Percentiles rank a stretch among this genome's conserved stretches.
Evolutionary conservation across 2,329 filamentous ascomycete species (phyloP).

Genomic region (Colletotrichum lentis): DNA sequence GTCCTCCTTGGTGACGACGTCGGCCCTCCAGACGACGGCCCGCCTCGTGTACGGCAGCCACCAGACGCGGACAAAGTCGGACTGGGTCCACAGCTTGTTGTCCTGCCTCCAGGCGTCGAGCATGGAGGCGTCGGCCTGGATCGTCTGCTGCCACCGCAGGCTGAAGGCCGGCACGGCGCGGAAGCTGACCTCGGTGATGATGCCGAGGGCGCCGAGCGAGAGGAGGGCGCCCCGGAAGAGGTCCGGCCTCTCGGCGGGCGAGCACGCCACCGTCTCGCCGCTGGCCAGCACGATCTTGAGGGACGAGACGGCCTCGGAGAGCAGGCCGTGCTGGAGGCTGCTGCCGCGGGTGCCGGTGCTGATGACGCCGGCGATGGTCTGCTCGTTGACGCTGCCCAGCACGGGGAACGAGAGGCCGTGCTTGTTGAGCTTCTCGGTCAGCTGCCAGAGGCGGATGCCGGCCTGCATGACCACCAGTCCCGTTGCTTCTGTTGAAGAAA

Average conservation of each 20-base stretch:
- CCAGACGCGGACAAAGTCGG: slow-evolving; percentile 94
- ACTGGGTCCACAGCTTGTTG: slow-evolving; percentile 78
- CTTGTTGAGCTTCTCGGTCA: slow-evolving; percentile 77
- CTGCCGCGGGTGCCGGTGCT: slow-evolving; percentile 96
- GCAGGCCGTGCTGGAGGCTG: slow-evolving; percentile 81
- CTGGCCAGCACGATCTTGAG: slow-evolving; percentile 84
- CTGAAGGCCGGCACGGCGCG: slow-evolving; percentile 82
- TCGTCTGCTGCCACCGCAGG: slow-evolving; percentile 83
- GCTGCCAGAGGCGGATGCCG: slow-evolving; percentile 82
- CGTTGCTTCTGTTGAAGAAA: slow-evolving; percentile 55
- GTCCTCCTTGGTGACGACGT: slow-evolving; percentile 72
- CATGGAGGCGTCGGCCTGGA: slow-evolving; percentile 75
- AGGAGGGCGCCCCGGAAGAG: slow-evolving; percentile 90
- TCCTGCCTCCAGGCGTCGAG: slow-evolving; percentile 75
- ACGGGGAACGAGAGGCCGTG: slow-evolving; percentile 87
- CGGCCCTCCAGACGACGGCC: slow-evolving; percentile 87
- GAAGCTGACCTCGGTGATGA: slow-evolving; percentile 89
- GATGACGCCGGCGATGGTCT: slow-evolving; percentile 91
- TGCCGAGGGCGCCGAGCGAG: slow-evolving; percentile 87
- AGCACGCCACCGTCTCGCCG: slow-evolving; percentile 76
- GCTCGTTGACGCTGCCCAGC: slow-evolving; percentile 91
- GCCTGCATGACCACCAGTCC: slow-evolving; percentile 80
- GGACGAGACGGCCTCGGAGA: slow-evolving; percentile 79
- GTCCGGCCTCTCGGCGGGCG: slow-evolving; percentile 72
- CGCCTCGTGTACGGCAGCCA: slow-evolving; percentile 94